Evolutionary conservation across 2,329 filamentous ascomycete genomes (phyloP).

Genomic region (Alternaria hordeiaustralica): DNA sequence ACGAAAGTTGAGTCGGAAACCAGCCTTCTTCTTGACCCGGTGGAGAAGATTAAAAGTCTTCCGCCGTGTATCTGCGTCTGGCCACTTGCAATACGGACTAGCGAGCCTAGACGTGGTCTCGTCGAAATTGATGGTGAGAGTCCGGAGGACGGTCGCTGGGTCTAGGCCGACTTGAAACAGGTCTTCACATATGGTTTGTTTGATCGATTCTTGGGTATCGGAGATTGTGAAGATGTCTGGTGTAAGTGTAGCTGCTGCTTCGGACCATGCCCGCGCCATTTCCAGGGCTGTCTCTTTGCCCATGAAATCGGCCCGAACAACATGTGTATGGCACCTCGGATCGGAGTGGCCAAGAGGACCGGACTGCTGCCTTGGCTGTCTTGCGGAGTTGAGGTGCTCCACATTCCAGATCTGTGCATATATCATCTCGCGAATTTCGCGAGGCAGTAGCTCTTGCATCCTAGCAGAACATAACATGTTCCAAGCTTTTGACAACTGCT

Average conservation of each 20-base stretch:
- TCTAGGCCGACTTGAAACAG: background rate
- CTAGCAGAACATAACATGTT: background rate
- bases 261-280: background rate
- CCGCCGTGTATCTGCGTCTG: background rate
- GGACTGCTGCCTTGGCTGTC: background rate
- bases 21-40: background rate
- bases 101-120: background rate
- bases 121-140: background rate
- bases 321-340: background rate
- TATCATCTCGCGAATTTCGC: background rate
- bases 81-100: background rate
- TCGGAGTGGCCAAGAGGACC: background rate
- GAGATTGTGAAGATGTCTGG: background rate
- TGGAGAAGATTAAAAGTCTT: background rate
- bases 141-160: background rate
- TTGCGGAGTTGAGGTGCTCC: background rate
- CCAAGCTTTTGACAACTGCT: background rate
- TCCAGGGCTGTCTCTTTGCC: background rate
- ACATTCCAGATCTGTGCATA: background rate
- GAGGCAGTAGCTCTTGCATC: background rate
- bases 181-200: background rate
- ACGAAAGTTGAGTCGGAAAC: background rate
- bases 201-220: background rate
- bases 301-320: background rate
- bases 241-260: background rate